Conservation (phyloP, 176 grass and related monocot species). For the Thinopyrum elongatum region DNA sequence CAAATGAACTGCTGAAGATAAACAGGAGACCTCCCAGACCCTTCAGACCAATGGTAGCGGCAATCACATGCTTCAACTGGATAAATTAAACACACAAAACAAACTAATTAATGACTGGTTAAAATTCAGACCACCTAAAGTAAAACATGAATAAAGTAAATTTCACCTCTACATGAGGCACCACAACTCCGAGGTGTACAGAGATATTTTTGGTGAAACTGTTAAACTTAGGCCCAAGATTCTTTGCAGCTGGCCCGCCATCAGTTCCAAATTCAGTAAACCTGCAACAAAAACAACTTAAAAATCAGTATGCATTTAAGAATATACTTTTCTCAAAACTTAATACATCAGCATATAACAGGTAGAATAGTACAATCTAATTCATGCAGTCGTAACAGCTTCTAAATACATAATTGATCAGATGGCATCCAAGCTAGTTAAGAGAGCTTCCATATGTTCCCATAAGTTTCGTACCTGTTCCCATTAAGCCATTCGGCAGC, state of each 20-base stretch:
- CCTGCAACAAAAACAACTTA: slow-evolving; percentile 31
- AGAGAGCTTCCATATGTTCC: background rate
- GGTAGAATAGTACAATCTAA: background rate
- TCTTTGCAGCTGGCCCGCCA: slow-evolving; percentile 89
- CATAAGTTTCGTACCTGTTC: background rate
- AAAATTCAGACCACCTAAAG: background rate
- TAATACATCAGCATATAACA: background rate
- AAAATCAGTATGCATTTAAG: background rate
- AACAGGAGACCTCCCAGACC: slow-evolving; percentile 90
- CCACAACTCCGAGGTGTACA: slow-evolving; percentile 54
- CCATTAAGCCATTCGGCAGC: background rate
- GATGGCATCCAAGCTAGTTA: background rate
- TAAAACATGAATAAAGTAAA: background rate
- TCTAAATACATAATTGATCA: background rate
- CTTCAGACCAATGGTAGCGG: slow-evolving; percentile 69
- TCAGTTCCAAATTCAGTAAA: slow-evolving; percentile 77
- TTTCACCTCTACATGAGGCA: slow-evolving; percentile 74
- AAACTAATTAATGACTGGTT: background rate
- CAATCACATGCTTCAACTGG: slow-evolving; percentile 81
- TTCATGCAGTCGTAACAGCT: background rate
- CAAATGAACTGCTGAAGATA: slow-evolving; percentile 81
- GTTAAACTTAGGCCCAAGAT: slow-evolving; percentile 64
- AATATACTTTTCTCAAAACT: background rate
- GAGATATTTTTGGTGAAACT: slow-evolving; percentile 61
- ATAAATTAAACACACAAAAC: slow-evolving; percentile 23